Evolutionary conservation across 208 protist genomes (phyloP).

Genomic region (Leptomonas pyrrhocoris): DNA sequence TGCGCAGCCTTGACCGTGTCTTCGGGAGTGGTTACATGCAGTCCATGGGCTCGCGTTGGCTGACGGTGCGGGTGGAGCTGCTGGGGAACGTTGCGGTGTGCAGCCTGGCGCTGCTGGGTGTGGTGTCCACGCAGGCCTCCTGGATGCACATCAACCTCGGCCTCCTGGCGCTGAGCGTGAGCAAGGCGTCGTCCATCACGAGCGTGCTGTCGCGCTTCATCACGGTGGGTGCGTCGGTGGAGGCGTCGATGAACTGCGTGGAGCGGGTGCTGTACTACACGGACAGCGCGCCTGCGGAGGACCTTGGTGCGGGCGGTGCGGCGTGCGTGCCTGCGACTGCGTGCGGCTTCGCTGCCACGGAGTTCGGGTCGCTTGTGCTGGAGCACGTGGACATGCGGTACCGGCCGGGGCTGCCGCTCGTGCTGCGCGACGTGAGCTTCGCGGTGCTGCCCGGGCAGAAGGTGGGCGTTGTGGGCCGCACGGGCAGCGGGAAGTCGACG

Average conservation of each 20-base stretch:
- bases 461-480: too few relatives aligned
- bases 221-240: conserved; percentile 39
- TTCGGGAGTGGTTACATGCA: conserved; percentile 46
- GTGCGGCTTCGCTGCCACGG: too few relatives aligned
- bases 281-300: conserved; percentile 58
- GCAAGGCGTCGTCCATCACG: conserved; percentile 60
- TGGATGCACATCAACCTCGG: conserved; percentile 41
- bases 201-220: conserved; percentile 53
- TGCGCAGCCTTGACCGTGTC: conserved; percentile 48
- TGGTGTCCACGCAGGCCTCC: conserved; percentile 35
- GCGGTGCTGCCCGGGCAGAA: too few relatives aligned
- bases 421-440: too few relatives aligned
- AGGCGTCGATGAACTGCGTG: conserved; percentile 81
- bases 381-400: conserved; percentile 76
- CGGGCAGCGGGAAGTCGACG: too few relatives aligned
- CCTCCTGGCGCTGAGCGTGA: conserved; percentile 62
- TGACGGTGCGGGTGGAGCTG: conserved; percentile 86
- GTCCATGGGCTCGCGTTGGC: conserved; percentile 72
- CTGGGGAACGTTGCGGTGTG: conserved; percentile 75
- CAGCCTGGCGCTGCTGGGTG: conserved; percentile 42
- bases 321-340: neutral
- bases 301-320: neutral
- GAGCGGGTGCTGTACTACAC: conserved; percentile 79
- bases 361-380: conserved; percentile 49
- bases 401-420: too few relatives aligned